phyloP scores from a whole-genome alignment of 179 eudicot species.

The Heliamphora pulchella region DNA sequence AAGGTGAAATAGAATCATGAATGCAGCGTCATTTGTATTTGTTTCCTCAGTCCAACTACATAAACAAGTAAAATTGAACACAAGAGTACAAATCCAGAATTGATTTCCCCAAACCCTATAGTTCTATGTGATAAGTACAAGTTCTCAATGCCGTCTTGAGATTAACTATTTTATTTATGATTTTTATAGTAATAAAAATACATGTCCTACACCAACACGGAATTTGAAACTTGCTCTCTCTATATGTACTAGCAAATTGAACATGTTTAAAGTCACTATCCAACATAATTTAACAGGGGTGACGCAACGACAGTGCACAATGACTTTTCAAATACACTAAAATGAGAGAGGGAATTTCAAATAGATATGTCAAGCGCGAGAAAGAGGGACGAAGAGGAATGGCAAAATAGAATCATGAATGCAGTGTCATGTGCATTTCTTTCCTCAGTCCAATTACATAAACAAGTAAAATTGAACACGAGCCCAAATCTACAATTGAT shows the following conservation, averaged over 20 bases:
- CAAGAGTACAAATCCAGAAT: neutral
- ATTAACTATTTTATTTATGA: too few species aligned
- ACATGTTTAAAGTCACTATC: too few species aligned
- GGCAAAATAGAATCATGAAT: neutral
- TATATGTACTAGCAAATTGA: too few species aligned
- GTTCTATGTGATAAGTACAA: neutral
- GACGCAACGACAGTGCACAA: too few species aligned
- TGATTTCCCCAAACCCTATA: neutral
- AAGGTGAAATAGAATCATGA: conserved; percentile 1
- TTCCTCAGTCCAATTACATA: neutral
- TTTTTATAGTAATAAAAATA: too few species aligned
- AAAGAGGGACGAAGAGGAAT: too few species aligned
- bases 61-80: neutral
- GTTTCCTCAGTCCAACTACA: neutral
- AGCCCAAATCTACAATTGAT: neutral
- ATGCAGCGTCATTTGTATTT: neutral
- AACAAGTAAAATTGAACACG: neutral
- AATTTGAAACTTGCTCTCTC: too few species aligned
- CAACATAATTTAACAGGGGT: too few species aligned
- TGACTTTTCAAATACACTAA: too few species aligned
- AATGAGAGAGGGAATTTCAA: too few species aligned
- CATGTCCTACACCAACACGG: too few species aligned
- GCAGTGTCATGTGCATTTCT: neutral
- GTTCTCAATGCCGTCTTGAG: neutral
- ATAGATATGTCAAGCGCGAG: too few species aligned